phyloP scores from a whole-genome alignment of 805 yeast genomes.

The Ogataea pini region DNA sequence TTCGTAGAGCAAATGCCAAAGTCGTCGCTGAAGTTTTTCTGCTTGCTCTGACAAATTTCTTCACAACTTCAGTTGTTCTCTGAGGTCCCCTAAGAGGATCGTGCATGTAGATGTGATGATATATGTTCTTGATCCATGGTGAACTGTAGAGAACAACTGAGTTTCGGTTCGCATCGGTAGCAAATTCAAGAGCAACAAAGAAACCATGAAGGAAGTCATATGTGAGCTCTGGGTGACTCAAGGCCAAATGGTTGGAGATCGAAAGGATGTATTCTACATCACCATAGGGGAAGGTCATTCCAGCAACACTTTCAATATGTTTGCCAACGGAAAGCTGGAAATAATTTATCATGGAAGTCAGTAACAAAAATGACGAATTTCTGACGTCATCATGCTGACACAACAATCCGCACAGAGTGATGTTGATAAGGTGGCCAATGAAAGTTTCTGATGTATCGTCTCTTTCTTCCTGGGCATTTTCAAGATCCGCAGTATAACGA shows the following conservation, averaged over 20 bases:
- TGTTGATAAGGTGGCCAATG: conserved; percentile 62
- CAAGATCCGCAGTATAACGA: conserved; percentile 33
- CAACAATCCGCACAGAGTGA: conserved; percentile 69
- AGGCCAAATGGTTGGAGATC: conserved; percentile 58
- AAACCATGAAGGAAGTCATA: conserved; percentile 52
- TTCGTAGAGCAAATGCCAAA: conserved; percentile 53
- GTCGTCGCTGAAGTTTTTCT: conserved; percentile 48
- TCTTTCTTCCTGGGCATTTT: conserved; percentile 28
- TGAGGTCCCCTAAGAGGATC: conserved; percentile 62
- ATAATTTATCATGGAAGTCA: conserved; percentile 60
- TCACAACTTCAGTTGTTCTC: conserved; percentile 57
- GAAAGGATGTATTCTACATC: conserved; percentile 59
- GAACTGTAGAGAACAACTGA: conserved; percentile 54
- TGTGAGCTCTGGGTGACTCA: conserved; percentile 57
- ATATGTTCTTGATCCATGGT: conserved; percentile 76
- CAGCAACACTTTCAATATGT: conserved; percentile 53
- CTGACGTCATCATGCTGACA: conserved; percentile 59
- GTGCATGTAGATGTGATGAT: conserved; percentile 52
- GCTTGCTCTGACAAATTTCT: conserved; percentile 62
- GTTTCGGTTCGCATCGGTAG: conserved; percentile 37
- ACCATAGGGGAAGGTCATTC: conserved; percentile 68
- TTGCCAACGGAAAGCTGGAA: conserved; percentile 63
- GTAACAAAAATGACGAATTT: conserved; percentile 59
- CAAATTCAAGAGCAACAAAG: conserved; percentile 50
- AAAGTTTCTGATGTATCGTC: conserved; percentile 38